Evolutionary conservation across 257 asterid genomes (phyloP), one percentile per base, ranked within the genome.

Genomic region (Misopates orontium): DNA sequence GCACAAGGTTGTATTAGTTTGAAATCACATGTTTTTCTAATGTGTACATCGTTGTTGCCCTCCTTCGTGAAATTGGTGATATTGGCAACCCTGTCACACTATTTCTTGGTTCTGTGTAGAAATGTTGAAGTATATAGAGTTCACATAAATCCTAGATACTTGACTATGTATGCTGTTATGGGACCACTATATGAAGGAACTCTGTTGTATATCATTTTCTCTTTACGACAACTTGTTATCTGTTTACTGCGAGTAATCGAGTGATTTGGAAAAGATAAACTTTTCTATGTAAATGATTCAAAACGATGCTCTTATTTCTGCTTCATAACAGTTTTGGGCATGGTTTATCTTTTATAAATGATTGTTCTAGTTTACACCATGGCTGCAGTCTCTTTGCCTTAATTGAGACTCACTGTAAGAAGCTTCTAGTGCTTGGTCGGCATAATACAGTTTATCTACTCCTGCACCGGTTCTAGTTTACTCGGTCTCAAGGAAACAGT

Each of bases 391-490:
- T 56, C 22, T 64, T 31, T 42, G 40, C 64, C 44, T 71, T 19
- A 40, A 36, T 50, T 62, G 50, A 36, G 1, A 36, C 11, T 36
- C 4, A 5, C 42, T 36, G 6, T 13, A 12, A 39, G 11, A 3
- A 19, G 44, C 5, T 28, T 13, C 28, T 18, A 58, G 19, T 55
- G 48, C 48, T 56, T 73, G 11, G 50, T 40, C 17, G 53, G 44
- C 16, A 28, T 57, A 57, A 51, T 51, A 45, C 36, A 48, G 5
- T 28, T 9, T 53, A 57, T 57, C 42, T 69, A 19, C 45, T 32
- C 51, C 67, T 54, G 62, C 31, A 62, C 42, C 69, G 56, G 68
- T 56, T 44, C 17, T 31, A 21, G 9, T 65, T 56, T 64, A 39
- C 52, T 56, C 56, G 10, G 17, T 21, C 4, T 56, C 54, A 60